These are phyloP conservation scores for Oxytropis ochrocephala DNA, from an alignment of 306 rosid genomes.

Conservation along the genomic window DNA sequence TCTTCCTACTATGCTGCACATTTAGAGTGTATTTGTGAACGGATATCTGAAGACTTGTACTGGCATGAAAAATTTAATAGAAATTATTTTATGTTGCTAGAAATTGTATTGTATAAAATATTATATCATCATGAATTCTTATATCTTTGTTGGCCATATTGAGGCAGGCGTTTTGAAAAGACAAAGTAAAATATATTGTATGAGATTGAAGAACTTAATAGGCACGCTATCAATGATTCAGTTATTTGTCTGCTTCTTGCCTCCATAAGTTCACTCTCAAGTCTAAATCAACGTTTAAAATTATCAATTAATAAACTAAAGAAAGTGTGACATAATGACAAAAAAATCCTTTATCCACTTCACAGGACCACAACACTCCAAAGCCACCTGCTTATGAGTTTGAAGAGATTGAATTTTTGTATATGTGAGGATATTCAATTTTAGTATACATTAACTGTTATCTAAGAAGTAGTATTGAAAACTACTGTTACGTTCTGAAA, in stretches of 20 bases:
- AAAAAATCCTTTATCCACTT: background rate
- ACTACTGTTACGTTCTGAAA: too few relatives aligned
- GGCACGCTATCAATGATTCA: constrained; percentile 23
- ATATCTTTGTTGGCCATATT: constrained; percentile 1
- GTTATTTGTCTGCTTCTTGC: constrained; percentile 20
- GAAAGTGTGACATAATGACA: background rate
- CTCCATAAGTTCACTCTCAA: background rate
- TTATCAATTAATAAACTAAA: background rate
- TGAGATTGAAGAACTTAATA: constrained; percentile 16
- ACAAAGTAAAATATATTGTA: background rate
- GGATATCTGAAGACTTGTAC: background rate
- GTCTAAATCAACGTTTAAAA: background rate
- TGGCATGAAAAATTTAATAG: background rate
- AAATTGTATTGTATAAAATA: background rate
- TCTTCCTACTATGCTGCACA: background rate
- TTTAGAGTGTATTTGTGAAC: background rate
- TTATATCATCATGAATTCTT: background rate
- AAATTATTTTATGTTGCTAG: background rate
- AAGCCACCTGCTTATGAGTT: background rate
- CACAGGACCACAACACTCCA: background rate
- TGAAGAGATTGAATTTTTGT: background rate
- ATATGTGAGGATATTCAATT: too few relatives aligned
- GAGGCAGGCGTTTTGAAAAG: background rate
- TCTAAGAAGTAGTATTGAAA: too few relatives aligned
- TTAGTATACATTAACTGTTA: too few relatives aligned